A percentile compares a stretch with the other conserved stretches of the same genome.
Evolutionary conservation across 1,284 basidiomycete genomes (phyloP).

Genomic region (Cryptococcus amylolentus): DNA sequence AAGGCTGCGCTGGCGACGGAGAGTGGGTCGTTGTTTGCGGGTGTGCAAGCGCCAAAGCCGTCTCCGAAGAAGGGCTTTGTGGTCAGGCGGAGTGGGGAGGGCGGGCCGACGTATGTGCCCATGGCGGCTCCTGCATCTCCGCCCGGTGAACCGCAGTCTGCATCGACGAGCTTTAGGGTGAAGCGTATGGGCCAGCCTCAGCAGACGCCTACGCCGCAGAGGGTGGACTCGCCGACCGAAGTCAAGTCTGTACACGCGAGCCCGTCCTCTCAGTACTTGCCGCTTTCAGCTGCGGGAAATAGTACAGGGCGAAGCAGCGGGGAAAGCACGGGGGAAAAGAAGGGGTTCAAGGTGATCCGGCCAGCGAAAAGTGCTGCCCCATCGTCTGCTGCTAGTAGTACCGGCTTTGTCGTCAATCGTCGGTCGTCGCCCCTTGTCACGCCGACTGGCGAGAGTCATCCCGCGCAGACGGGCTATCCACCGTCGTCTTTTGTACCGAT

Average conservation of each 20-base stretch:
- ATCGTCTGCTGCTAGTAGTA: not conserved
- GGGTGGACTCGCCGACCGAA: not conserved
- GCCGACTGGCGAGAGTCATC: not conserved
- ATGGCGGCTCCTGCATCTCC: conserved; percentile 4
- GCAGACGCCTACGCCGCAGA: conserved; percentile 8
- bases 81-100: conserved; percentile 9
- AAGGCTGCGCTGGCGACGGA: conserved; percentile 40
- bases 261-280: conserved; percentile 4
- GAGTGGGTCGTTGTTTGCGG: conserved; percentile 38
- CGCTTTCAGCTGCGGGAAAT: not conserved
- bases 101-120: conserved; percentile 1
- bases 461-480: conserved; percentile 14
- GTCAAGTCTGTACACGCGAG: conserved; percentile 12
- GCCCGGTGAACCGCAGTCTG: not conserved
- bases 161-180: conserved; percentile 19
- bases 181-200: conserved; percentile 16
- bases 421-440: conserved; percentile 1
- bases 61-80: conserved; percentile 19
- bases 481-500: conserved; percentile 20
- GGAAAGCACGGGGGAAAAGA: not conserved
- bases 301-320: not conserved
- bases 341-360: conserved; percentile 16
- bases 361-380: conserved; percentile 3
- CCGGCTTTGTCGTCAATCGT: conserved; percentile 11
- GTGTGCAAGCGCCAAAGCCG: conserved; percentile 24